A percentile compares a stretch with the other conserved stretches of the same genome.
These are phyloP conservation scores for Cucurbita moschata DNA, from an alignment of 306 rosid species.

Conservation along the genomic window DNA sequence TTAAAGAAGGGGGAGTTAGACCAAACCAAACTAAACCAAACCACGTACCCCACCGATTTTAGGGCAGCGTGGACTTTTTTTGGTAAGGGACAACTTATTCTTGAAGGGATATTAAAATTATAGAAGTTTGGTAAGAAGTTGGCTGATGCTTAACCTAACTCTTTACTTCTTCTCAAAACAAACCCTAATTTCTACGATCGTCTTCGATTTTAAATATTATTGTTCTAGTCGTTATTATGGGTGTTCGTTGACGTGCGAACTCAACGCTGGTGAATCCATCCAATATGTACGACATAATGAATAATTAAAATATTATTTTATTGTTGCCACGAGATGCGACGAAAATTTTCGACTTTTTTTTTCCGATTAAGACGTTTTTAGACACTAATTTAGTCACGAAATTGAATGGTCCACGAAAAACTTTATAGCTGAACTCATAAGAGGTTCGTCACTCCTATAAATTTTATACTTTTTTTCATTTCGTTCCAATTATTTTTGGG, in stretches of 20 bases:
- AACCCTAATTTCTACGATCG: too few species aligned
- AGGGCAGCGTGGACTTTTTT: not conserved
- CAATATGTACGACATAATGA: too few species aligned
- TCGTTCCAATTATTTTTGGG: not conserved
- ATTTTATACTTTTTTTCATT: not conserved
- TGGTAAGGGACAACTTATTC: not conserved
- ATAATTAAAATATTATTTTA: too few species aligned
- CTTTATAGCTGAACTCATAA: not conserved
- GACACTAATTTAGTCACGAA: not conserved
- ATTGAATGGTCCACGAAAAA: not conserved
- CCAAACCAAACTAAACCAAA: not conserved
- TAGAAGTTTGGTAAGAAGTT: not conserved
- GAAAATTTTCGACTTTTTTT: too few species aligned
- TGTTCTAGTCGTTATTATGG: not conserved
- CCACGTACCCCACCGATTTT: not conserved
- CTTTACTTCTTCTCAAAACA: not conserved
- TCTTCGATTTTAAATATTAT: not conserved
- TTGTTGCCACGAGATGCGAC: too few species aligned
- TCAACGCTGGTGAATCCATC: too few species aligned
- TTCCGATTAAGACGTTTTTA: not conserved
- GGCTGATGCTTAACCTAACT: not conserved
- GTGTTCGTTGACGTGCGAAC: too few species aligned
- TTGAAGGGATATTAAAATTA: not conserved
- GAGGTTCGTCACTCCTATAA: not conserved
- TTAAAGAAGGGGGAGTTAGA: not conserved